These are phyloP conservation scores for Alternaria conjuncta DNA, from an alignment of 2,329 filamentous ascomycete genomes.

Conservation along the genomic window DNA sequence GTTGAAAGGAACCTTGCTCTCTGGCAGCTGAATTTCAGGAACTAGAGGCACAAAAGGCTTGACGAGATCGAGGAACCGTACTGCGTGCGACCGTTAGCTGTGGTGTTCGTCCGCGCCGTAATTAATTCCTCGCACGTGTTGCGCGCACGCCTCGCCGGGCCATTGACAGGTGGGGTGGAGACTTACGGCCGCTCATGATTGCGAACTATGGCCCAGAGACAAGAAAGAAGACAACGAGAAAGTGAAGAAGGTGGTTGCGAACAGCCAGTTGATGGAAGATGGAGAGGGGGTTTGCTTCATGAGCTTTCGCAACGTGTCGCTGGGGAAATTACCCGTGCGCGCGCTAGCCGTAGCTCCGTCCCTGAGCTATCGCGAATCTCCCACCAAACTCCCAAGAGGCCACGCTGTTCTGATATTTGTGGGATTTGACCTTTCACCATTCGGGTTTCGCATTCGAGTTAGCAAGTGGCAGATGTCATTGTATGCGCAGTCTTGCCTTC, in stretches of 20 bases:
- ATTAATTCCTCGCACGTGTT: constrained; percentile 3
- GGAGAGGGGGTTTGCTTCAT: constrained; percentile 37
- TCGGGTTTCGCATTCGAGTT: background rate
- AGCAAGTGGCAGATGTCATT: background rate
- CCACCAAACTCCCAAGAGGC: constrained; percentile 25
- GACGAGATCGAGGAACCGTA: constrained; percentile 99
- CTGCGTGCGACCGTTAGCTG: constrained; percentile 57
- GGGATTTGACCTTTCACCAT: background rate
- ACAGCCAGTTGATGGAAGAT: constrained; percentile 36
- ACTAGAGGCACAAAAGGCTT: constrained; percentile 99
- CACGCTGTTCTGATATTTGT: constrained; percentile 28
- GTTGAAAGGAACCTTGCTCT: constrained; percentile 99
- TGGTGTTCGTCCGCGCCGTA: constrained; percentile 6
- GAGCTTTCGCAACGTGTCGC: constrained; percentile 43
- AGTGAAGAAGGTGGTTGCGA: constrained; percentile 33
- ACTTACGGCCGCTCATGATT: constrained; percentile 67
- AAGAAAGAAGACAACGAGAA: constrained; percentile 44
- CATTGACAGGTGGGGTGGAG: constrained; percentile 34
- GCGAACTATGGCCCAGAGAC: constrained; percentile 45
- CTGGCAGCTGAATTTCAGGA: constrained; percentile 84
- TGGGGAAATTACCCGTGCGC: constrained; percentile 30
- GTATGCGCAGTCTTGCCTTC: background rate
- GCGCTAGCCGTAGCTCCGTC: constrained; percentile 32
- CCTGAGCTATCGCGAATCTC: constrained; percentile 31
- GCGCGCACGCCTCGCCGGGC: constrained; percentile 12